Evolutionary conservation across 1,284 basidiomycete genomes (phyloP).

Genomic region (Prillingera fragicola): DNA sequence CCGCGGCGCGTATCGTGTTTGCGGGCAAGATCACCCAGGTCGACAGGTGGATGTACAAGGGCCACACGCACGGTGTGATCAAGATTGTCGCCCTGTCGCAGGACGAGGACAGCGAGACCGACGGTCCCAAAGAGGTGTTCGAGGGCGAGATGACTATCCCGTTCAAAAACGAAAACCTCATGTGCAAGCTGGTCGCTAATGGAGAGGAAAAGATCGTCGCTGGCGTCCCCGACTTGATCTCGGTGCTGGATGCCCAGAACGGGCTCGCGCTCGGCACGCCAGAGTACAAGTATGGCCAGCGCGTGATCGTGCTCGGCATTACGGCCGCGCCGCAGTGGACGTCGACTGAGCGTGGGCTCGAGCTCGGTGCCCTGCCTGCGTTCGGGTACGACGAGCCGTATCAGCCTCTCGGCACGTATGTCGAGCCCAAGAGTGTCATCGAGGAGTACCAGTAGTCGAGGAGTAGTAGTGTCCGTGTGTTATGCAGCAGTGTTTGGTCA

Average conservation of each 20-base stretch:
- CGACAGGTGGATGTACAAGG: constrained; percentile 51
- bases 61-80: constrained; percentile 54
- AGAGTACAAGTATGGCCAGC: constrained; percentile 55
- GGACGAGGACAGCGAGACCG: constrained; percentile 44
- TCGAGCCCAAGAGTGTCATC: constrained; percentile 43
- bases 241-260: constrained; percentile 56
- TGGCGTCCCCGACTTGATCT: constrained; percentile 58
- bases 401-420: constrained; percentile 37
- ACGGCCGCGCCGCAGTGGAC: constrained; percentile 59
- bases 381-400: constrained; percentile 37
- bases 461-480: too few relatives aligned
- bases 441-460: too few relatives aligned
- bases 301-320: constrained; percentile 57
- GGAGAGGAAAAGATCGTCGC: constrained; percentile 32
- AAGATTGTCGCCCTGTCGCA: constrained; percentile 50
- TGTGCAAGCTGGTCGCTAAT: constrained; percentile 49
- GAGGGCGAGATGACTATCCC: constrained; percentile 39
- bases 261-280: constrained; percentile 55
- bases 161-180: constrained; percentile 59
- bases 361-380: constrained; percentile 31
- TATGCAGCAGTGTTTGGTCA: too few relatives aligned
- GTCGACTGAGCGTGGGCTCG: constrained; percentile 52
- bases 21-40: constrained; percentile 56
- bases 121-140: not conserved
- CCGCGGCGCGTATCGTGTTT: constrained; percentile 55